Evolutionary conservation across 2,329 filamentous ascomycete species (phyloP).

Genomic region (Pleoardoris graminearum): DNA sequence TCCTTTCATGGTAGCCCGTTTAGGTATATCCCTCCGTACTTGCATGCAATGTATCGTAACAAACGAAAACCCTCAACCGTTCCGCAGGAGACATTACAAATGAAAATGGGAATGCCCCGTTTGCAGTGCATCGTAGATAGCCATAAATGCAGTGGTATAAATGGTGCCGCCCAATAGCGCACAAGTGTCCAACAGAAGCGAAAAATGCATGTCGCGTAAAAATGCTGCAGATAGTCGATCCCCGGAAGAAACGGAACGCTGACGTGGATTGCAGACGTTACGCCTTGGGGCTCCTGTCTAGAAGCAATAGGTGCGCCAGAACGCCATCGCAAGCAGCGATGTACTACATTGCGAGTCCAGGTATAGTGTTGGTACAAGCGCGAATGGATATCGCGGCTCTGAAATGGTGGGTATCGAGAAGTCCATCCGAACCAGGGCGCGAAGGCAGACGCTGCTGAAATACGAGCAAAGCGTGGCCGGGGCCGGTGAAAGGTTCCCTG

Average conservation of each 20-base stretch:
- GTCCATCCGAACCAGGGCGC: constrained; percentile 19
- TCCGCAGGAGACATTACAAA: constrained; percentile 28
- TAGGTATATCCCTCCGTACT: neutral
- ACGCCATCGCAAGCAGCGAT: constrained; percentile 37
- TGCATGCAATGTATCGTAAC: constrained; percentile 21
- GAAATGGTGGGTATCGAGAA: constrained; percentile 15
- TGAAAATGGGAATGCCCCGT: constrained; percentile 29
- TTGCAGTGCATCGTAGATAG: too few species aligned
- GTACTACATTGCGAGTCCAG: constrained; percentile 25
- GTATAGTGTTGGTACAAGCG: constrained; percentile 41
- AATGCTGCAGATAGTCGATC: constrained; percentile 22
- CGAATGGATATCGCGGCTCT: constrained; percentile 22
- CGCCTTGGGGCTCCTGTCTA: constrained; percentile 33
- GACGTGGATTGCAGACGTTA: constrained; percentile 39
- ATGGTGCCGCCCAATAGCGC: constrained; percentile 9
- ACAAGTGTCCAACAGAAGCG: constrained; percentile 16
- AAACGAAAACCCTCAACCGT: constrained; percentile 16
- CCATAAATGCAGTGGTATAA: constrained; percentile 37
- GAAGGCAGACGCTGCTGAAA: constrained; percentile 16
- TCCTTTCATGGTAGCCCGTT: neutral
- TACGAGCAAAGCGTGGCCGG: neutral
- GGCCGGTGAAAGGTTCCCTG: neutral
- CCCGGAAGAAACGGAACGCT: constrained; percentile 27
- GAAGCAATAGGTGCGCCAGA: constrained; percentile 28
- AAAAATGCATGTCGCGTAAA: constrained; percentile 9